Base-by-base conservation (phyloP, 345 rosid species). In the Triadica sebifera region DNA sequence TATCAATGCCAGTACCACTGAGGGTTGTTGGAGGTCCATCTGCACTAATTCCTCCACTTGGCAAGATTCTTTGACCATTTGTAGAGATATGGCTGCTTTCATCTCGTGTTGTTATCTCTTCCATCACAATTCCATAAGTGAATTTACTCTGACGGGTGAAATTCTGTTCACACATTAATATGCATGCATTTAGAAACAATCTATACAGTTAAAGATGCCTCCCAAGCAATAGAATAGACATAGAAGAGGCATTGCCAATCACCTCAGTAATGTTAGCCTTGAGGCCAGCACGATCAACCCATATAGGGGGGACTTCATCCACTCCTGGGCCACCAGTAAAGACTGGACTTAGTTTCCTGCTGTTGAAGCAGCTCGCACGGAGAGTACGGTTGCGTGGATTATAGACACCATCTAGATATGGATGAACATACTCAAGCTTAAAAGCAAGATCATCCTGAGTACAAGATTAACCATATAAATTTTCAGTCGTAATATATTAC, bases 21-120 rank as follows among this genome's bases (percentile, higher is more conserved):
- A 96, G 98, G 63, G 98, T 93, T 22, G 99, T 96, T 78, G 97
- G 99, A 47, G 99, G 99, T 37, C 99, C 99, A 85, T 96, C 99
- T 37, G 96, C 96, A 74, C 98, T 96, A 77, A 91, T 88, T 85
- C 99, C 99, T 50, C 99, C 99, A 71, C 91, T 91, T 72, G 98
- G 98, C 80, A 93, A 82, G 75, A 93, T 88, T 78, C 99, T 87
- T 82, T 90, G 99, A 78, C 98, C 99, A 68, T 83, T 80, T 61
- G 96, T 79, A 79, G 96, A 84, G 52, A 96, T 90, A 81, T 93
- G 93, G 71, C 96, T 96, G 87, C 96, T 89, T 85, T 95, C 97
- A 84, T 95, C 98, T 46, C 97, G 89, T 39, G 97, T 89, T 81
- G 99, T 96, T 81, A 96, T 90, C 88, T 96, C 99, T 81, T 93